Percentiles rank a stretch among this genome's conserved stretches.
These are phyloP conservation scores for Tricholoma matsutake DNA, from an alignment of 768 basidiomycete genomes.

Conservation along the genomic window DNA sequence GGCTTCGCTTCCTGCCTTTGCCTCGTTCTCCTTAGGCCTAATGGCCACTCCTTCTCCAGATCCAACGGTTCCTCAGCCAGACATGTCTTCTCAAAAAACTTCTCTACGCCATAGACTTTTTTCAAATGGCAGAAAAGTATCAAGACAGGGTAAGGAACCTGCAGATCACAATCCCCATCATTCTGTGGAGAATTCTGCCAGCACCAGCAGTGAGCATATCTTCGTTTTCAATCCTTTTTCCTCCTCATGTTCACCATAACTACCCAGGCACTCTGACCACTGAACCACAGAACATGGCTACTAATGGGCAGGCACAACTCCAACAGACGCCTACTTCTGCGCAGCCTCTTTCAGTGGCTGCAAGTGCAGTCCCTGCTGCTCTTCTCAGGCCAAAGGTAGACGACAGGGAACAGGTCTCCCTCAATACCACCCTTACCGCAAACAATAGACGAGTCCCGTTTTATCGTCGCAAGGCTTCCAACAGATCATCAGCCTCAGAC, in stretches of 20 bases:
- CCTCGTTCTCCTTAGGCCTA: constrained; percentile 8
- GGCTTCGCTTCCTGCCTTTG: constrained; percentile 7
- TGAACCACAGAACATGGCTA: constrained; percentile 15
- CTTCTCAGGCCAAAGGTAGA: constrained; percentile 17
- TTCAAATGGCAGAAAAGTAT: constrained; percentile 20
- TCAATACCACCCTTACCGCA: constrained; percentile 36
- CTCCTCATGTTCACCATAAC: neutral
- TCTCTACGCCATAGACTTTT: constrained; percentile 35
- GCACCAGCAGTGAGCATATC: constrained; percentile 24
- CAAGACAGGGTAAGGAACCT: constrained; percentile 18
- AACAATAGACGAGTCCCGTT: constrained; percentile 39
- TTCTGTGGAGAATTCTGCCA: constrained; percentile 21
- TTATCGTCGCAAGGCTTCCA: constrained; percentile 38
- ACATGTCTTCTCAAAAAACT: constrained; percentile 18
- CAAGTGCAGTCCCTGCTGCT: constrained; percentile 15
- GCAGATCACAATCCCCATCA: constrained; percentile 15
- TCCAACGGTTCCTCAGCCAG: constrained; percentile 7
- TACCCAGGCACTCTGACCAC: constrained; percentile 18
- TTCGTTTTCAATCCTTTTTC: neutral
- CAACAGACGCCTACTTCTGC: constrained; percentile 13
- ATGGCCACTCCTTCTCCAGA: constrained; percentile 10
- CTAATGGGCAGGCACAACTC: constrained; percentile 20
- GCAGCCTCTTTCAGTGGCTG: constrained; percentile 9
- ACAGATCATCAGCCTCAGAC: constrained; percentile 34
- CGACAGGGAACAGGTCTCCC: constrained; percentile 40